Conservation (phyloP, 163 green algal genomes). For the Prototheca cutis region DNA sequence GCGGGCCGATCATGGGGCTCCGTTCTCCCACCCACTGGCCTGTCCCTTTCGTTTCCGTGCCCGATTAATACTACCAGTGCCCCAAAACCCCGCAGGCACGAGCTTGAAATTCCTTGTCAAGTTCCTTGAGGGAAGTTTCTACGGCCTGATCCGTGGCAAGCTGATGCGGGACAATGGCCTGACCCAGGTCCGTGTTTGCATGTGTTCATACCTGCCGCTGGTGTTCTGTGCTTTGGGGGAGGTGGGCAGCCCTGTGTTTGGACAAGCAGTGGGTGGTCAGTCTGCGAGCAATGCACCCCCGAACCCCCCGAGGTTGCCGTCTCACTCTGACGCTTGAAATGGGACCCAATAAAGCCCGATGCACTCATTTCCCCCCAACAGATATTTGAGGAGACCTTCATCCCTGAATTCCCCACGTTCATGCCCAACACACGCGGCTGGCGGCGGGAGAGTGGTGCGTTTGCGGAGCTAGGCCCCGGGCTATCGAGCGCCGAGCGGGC, state of each 20-base stretch:
- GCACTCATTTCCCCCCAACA: not conserved
- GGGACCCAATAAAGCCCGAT: no score
- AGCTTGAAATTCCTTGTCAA: conserved; percentile 9
- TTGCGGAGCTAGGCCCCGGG: conserved; percentile 1
- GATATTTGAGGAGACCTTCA: conserved; percentile 16
- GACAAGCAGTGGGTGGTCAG: no score
- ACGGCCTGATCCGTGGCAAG: conserved; percentile 2
- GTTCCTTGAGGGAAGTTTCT: conserved; percentile 10
- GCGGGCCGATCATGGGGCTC: not conserved
- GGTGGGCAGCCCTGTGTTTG: no score
- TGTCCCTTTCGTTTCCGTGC: no score
- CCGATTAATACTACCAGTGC: no score
- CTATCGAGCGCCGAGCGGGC: not conserved
- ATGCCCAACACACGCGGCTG: conserved; percentile 2
- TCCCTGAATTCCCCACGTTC: conserved; percentile 22
- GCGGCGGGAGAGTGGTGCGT: not conserved
- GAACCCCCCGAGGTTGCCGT: no score
- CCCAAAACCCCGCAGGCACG: conserved; percentile 5
- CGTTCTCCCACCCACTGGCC: no score
- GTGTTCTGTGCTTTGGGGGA: not conserved
- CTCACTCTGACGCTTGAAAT: not conserved
- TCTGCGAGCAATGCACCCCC: no score
- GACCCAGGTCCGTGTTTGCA: conserved; percentile 10
- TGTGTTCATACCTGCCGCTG: no score
- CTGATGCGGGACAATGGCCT: conserved; percentile 21